phyloP scores from a whole-genome alignment of 257 asterid species.

The Handroanthus guayacan region DNA sequence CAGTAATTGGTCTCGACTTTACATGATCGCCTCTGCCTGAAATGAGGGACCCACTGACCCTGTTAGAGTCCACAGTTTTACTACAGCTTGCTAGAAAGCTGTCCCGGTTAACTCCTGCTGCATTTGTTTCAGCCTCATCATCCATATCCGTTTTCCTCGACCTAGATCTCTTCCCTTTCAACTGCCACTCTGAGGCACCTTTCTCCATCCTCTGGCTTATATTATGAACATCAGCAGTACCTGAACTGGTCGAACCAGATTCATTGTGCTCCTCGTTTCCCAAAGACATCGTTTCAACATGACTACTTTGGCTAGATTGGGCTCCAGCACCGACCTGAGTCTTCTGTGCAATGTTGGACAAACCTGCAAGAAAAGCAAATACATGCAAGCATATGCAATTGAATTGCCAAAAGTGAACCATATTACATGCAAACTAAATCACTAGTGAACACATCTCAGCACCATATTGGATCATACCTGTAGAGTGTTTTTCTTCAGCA shows the following conservation, averaged over 20 bases:
- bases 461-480: conserved; percentile 52
- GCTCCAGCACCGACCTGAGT: conserved; percentile 50
- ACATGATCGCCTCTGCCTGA: conserved; percentile 31
- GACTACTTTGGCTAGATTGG: conserved; percentile 76
- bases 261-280: conserved; percentile 69
- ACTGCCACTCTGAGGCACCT: conserved; percentile 78
- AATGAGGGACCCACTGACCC: conserved; percentile 49
- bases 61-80: conserved; percentile 39
- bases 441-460: not conserved
- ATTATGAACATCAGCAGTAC: conserved; percentile 48
- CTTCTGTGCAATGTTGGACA: conserved; percentile 49
- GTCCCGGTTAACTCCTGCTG: conserved; percentile 42
- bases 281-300: conserved; percentile 57
- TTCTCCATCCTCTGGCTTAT: conserved; percentile 52
- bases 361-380: conserved; percentile 43
- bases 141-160: conserved; percentile 52
- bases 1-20: conserved; percentile 51
- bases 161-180: conserved; percentile 82
- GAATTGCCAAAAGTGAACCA: not conserved
- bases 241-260: conserved; percentile 73
- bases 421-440: not conserved
- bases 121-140: conserved; percentile 46
- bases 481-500: conserved; percentile 57
- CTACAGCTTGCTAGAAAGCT: conserved; percentile 35
- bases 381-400: conserved; percentile 14